These are phyloP conservation scores for Fusarium tricinctum DNA, from an alignment of 2,329 filamentous ascomycete species.

Conservation along the genomic window DNA sequence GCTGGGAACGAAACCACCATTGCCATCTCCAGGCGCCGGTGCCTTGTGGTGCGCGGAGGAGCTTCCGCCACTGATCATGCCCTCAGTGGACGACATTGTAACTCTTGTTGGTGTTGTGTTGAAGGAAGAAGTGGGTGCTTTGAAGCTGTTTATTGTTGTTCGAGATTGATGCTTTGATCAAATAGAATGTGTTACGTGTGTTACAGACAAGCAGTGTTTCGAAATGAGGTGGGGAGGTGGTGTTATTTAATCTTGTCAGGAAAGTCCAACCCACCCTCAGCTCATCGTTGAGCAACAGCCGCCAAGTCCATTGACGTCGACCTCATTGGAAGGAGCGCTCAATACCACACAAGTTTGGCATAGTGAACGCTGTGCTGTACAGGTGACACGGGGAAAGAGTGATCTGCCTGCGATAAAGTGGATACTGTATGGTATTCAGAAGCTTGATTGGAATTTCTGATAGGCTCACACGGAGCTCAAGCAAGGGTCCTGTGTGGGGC, in stretches of 20 bases:
- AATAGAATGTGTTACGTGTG: conserved; percentile 1
- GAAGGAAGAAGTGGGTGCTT: background rate
- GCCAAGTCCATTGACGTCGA: conserved; percentile 42
- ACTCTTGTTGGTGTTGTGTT: conserved; percentile 9
- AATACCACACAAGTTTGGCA: conserved; percentile 6
- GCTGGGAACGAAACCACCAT: conserved; percentile 64
- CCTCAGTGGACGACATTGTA: conserved; percentile 41
- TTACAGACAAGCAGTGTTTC: conserved; percentile 17
- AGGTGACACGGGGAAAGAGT: conserved; percentile 39
- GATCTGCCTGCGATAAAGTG: conserved; percentile 35
- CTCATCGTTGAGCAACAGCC: conserved; percentile 1
- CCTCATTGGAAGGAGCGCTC: conserved; percentile 20
- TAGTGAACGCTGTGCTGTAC: conserved; percentile 19
- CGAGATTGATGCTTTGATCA: background rate
- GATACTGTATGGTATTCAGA: conserved; percentile 26
- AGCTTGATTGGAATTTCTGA: background rate
- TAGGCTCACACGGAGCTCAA: background rate
- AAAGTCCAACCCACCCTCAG: conserved; percentile 17
- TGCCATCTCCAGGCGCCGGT: conserved; percentile 38
- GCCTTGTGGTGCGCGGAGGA: conserved; percentile 53
- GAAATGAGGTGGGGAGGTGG: conserved; percentile 25
- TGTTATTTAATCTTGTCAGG: conserved; percentile 38
- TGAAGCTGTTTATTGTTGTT: background rate
- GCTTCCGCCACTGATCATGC: conserved; percentile 48
- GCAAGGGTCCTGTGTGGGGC: conserved; percentile 22